A percentile compares a stretch with the other conserved stretches of the same genome.
These are phyloP conservation scores for Henckelia pumila DNA, from an alignment of 257 asterid genomes.

Conservation along the genomic window DNA sequence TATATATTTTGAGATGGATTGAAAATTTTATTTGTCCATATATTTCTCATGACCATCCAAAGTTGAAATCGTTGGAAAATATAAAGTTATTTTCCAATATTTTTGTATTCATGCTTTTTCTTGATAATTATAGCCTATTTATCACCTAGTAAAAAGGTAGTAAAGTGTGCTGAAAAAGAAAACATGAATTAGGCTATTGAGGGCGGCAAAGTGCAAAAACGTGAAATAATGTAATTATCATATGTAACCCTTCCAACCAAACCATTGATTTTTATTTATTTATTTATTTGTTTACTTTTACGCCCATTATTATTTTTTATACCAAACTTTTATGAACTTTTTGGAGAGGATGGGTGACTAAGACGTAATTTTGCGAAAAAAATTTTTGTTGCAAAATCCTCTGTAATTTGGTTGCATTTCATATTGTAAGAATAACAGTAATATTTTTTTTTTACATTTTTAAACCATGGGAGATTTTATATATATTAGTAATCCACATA, in stretches of 20 bases:
- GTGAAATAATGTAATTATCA: conserved; percentile 39
- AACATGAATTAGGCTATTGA: conserved; percentile 8
- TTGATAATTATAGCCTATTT: not conserved
- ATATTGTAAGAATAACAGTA: no score
- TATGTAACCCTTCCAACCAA: conserved; percentile 39
- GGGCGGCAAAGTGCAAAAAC: conserved; percentile 25
- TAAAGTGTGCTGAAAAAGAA: conserved; percentile 14
- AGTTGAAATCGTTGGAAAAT: not conserved
- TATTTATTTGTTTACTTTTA: not conserved
- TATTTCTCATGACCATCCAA: conserved; percentile 34
- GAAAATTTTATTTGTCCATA: not conserved
- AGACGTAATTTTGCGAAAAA: no score
- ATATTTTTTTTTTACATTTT: no score
- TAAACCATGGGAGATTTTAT: no score
- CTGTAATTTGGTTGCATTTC: no score
- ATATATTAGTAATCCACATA: no score
- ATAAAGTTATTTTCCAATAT: not conserved
- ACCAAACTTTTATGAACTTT: not conserved
- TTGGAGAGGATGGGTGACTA: no score
- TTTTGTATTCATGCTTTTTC: not conserved
- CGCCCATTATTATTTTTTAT: conserved; percentile 11
- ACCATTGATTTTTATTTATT: not conserved
- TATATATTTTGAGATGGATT: no score
- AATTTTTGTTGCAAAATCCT: no score
- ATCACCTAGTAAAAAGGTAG: conserved; percentile 2